Evolutionary conservation across 2,329 filamentous ascomycete species (phyloP).

Genomic region (Exophiala calicioides): DNA sequence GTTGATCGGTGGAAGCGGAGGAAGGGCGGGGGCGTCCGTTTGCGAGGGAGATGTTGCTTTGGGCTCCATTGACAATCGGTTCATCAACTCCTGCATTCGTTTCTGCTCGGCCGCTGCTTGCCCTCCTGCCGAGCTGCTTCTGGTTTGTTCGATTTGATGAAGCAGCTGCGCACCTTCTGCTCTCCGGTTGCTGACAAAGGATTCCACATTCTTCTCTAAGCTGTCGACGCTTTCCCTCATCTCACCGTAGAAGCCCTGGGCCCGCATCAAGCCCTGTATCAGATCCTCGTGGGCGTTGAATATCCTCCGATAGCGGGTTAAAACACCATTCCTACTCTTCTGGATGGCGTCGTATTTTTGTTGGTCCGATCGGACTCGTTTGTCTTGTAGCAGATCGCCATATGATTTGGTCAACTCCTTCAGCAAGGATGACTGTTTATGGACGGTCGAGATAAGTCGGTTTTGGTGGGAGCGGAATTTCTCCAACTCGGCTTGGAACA

Average conservation of each 20-base stretch:
- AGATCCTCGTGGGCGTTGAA: conserved; percentile 93
- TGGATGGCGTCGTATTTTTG: conserved; percentile 91
- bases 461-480: conserved; percentile 95
- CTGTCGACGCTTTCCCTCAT: conserved; percentile 95
- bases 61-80: conserved; percentile 83
- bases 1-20: conserved; percentile 37
- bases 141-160: conserved; percentile 80
- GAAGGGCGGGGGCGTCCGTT: conserved; percentile 43
- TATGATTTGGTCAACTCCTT: conserved; percentile 90
- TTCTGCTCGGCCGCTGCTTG: conserved; percentile 82
- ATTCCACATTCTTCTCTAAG: conserved; percentile 91
- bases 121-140: conserved; percentile 58
- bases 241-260: conserved; percentile 90
- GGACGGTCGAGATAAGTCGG: conserved; percentile 84
- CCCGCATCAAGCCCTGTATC: conserved; percentile 78
- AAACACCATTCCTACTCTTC: conserved; percentile 74
- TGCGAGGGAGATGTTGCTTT: conserved; percentile 48
- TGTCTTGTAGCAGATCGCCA: conserved; percentile 86
- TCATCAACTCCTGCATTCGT: conserved; percentile 85
- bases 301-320: conserved; percentile 84
- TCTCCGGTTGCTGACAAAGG: conserved; percentile 91
- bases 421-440: conserved; percentile 91
- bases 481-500: conserved; percentile 95
- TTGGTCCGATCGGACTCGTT: conserved; percentile 88
- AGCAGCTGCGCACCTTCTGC: conserved; percentile 89